phyloP scores from a whole-genome alignment of 257 asterid genomes.

The Solanum bulbocastanum region DNA sequence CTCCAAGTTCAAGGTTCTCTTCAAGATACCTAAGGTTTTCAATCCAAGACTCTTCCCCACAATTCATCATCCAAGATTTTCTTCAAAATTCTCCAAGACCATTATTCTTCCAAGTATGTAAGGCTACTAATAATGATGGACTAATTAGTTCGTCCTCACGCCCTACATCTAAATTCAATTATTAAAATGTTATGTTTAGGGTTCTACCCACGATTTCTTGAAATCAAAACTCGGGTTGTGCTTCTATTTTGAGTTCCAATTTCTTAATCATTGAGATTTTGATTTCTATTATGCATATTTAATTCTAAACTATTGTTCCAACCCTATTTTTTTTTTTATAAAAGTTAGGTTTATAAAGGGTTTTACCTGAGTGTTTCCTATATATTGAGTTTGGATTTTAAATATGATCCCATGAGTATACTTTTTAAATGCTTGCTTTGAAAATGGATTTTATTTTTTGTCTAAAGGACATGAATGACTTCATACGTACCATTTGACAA shows the following conservation, averaged over 20 bases:
- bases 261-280: too few relatives aligned
- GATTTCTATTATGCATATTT: not conserved
- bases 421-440: not conserved
- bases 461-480: too few relatives aligned
- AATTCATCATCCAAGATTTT: not conserved
- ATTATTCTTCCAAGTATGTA: not conserved
- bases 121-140: not conserved
- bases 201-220: too few relatives aligned
- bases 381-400: not conserved
- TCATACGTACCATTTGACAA: too few relatives aligned
- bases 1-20: too few relatives aligned
- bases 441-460: too few relatives aligned
- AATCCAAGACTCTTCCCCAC: not conserved
- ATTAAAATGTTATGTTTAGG: not conserved
- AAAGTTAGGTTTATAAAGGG: not conserved
- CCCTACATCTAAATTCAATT: not conserved
- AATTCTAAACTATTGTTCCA: not conserved
- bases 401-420: not conserved
- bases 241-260: too few relatives aligned
- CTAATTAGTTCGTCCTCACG: not conserved
- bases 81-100: not conserved
- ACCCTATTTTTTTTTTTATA: not conserved
- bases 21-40: not conserved
- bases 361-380: not conserved
- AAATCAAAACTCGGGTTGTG: too few relatives aligned